These are phyloP conservation scores for Elsinoe arachidis DNA, from an alignment of 2,329 filamentous ascomycete genomes.

Conservation along the genomic window DNA sequence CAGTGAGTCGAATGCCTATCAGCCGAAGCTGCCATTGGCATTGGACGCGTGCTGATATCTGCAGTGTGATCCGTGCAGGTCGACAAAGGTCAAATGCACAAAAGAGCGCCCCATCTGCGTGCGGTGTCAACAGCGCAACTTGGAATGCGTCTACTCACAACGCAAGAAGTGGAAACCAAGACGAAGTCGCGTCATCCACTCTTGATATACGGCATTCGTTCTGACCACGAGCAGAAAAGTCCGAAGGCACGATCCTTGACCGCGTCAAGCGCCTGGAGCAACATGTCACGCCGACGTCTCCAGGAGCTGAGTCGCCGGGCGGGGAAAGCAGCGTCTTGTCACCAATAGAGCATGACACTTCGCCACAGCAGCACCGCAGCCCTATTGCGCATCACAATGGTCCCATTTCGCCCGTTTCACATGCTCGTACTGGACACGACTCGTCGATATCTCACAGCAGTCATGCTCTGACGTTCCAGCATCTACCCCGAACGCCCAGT, in stretches of 20 bases:
- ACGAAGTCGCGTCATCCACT: background rate
- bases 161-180: conserved; percentile 7
- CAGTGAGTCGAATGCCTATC: background rate
- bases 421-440: background rate
- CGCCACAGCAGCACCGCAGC: background rate
- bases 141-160: conserved; percentile 5
- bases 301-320: background rate
- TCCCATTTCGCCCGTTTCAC: background rate
- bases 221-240: background rate
- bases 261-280: conserved; percentile 10
- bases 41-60: background rate
- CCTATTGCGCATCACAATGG: background rate
- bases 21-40: background rate
- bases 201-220: no score
- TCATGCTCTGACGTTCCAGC: background rate
- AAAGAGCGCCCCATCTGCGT: conserved; percentile 6
- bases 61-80: conserved; percentile 11
- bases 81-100: conserved; percentile 11
- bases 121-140: background rate
- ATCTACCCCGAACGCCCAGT: background rate
- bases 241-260: conserved; percentile 9
- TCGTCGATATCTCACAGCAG: background rate
- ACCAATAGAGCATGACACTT: background rate
- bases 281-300: conserved; percentile 1
- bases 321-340: background rate